These are phyloP conservation scores for Didymella segeticola DNA, from an alignment of 2,329 filamentous ascomycete species.

Conservation along the genomic window DNA sequence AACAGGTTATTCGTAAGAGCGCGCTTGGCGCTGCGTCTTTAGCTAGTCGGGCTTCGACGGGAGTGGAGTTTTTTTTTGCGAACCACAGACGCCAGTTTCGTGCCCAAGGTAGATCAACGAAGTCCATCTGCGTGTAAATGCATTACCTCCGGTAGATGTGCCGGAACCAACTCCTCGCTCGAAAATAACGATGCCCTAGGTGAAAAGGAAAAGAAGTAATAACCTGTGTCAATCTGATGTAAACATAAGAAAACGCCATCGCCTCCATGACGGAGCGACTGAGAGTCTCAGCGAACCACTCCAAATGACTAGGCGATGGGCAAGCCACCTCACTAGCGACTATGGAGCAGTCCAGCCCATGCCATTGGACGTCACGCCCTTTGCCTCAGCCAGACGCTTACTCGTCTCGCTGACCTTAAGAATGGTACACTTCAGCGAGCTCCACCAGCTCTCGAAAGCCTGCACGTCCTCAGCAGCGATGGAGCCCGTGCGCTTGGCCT, in stretches of 20 bases:
- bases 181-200: slow-evolving; percentile 17
- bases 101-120: slow-evolving; percentile 16
- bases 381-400: slow-evolving; percentile 33
- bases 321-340: slow-evolving; percentile 39
- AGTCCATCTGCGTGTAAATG: slow-evolving; percentile 24
- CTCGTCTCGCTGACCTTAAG: slow-evolving; percentile 40
- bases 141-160: slow-evolving; percentile 21
- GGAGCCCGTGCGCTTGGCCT: slow-evolving; percentile 33
- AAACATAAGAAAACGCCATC: slow-evolving; percentile 9
- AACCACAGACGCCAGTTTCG: slow-evolving; percentile 18
- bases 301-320: slow-evolving; percentile 10
- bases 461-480: slow-evolving; percentile 31
- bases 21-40: neutral
- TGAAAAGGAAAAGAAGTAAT: slow-evolving; percentile 8
- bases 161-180: slow-evolving; percentile 35
- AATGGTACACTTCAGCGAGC: slow-evolving; percentile 43
- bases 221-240: slow-evolving; percentile 9
- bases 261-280: slow-evolving; percentile 4
- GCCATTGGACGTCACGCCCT: slow-evolving; percentile 37
- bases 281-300: slow-evolving; percentile 16
- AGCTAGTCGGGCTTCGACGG: neutral
- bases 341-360: slow-evolving; percentile 47
- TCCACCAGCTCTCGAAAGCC: slow-evolving; percentile 51
- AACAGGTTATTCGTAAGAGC: neutral
- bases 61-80: slow-evolving; percentile 7